These are phyloP conservation scores for Rauvolfia tetraphylla DNA, from an alignment of 257 asterid genomes.

Conservation along the genomic window DNA sequence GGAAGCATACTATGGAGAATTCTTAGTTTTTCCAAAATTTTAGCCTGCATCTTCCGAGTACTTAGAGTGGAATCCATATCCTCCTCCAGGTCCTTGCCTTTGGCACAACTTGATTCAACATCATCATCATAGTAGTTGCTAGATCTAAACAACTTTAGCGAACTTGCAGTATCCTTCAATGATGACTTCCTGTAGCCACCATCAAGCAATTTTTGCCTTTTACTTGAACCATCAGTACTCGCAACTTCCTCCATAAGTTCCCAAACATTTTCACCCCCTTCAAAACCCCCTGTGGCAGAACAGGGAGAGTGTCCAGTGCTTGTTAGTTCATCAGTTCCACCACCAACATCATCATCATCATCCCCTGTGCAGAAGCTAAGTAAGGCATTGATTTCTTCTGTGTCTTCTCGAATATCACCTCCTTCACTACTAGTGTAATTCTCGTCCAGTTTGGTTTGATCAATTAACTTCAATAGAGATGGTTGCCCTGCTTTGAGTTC, in stretches of 20 bases:
- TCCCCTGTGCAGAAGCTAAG: slow-evolving; percentile 41
- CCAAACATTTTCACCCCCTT: slow-evolving; percentile 22
- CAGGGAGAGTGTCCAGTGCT: slow-evolving; percentile 56
- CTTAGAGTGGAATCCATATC: slow-evolving; percentile 22
- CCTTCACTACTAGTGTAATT: slow-evolving; percentile 40
- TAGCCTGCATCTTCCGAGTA: slow-evolving; percentile 34
- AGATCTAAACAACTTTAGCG: slow-evolving; percentile 20
- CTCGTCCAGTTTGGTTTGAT: slow-evolving; percentile 38
- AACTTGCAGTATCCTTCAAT: slow-evolving; percentile 28
- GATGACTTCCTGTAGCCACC: slow-evolving; percentile 59
- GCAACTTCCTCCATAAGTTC: slow-evolving; percentile 50
- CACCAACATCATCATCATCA: slow-evolving; percentile 40
- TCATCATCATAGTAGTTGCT: slow-evolving; percentile 25
- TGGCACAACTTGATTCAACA: slow-evolving; percentile 38
- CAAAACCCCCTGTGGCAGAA: slow-evolving; percentile 11
- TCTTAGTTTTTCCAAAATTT: slow-evolving; percentile 41
- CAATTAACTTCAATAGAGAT: slow-evolving; percentile 21
- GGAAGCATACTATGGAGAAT: slow-evolving; percentile 54
- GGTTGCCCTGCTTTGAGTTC: slow-evolving; percentile 25
- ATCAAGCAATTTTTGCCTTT: slow-evolving; percentile 63
- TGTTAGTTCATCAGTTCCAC: slow-evolving; percentile 60
- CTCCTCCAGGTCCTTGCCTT: slow-evolving; percentile 17
- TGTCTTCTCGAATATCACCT: slow-evolving; percentile 56
- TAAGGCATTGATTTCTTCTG: slow-evolving; percentile 70
- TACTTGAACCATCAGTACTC: slow-evolving; percentile 42